Evolutionary conservation across 129 eudicot genomes (phyloP).

Genomic region (Mikania micrantha): DNA sequence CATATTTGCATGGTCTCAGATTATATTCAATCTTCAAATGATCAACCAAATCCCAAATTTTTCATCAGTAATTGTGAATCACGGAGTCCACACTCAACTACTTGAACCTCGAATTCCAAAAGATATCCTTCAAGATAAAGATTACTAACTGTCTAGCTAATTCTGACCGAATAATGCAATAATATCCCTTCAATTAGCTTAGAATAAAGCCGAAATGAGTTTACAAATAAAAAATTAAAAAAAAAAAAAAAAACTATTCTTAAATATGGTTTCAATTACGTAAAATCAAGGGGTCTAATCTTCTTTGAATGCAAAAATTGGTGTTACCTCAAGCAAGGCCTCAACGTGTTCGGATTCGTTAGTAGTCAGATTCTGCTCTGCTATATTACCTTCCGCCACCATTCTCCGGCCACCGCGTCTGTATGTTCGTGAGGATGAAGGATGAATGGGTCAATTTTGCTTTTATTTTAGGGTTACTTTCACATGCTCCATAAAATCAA

Average conservation of each 20-base stretch:
- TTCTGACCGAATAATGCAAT: background rate
- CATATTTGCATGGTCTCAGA: too few species aligned
- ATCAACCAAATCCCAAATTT: background rate
- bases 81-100: background rate
- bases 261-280: background rate
- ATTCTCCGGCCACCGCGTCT: background rate
- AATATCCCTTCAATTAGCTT: background rate
- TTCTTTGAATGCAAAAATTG: background rate
- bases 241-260: too few species aligned
- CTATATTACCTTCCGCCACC: conserved; percentile 26
- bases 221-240: too few species aligned
- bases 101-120: background rate
- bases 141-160: background rate
- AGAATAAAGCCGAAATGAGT: too few species aligned
- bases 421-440: background rate
- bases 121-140: background rate
- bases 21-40: background rate
- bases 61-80: background rate
- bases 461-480: background rate
- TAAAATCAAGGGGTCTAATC: background rate
- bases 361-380: conserved; percentile 5
- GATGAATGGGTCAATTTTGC: background rate
- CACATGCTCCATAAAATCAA: too few species aligned
- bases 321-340: conserved; percentile 33
- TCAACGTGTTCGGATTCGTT: conserved; percentile 19